Evolutionary conservation across 306 rosid species (phyloP), one percentile per base, ranked within the genome.

Genomic region (Vigna reflexopilosa): DNA sequence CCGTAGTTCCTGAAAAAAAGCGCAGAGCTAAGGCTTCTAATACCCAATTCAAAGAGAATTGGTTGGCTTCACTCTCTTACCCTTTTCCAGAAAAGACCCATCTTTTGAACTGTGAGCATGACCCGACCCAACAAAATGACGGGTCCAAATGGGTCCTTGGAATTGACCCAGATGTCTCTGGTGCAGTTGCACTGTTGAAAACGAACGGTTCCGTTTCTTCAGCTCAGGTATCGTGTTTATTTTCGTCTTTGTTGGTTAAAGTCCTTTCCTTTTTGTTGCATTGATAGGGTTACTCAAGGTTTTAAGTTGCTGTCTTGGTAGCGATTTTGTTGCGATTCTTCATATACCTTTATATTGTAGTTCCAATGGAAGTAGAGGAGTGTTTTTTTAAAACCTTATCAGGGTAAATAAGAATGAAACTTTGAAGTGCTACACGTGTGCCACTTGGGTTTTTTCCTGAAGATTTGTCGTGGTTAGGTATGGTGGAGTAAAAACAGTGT

Each of bases 1-100:
- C 67, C 82, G 51, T 7, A 47, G 63, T 84, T 49, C 86, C 85
- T 0, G 51, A 49, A 0, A 80, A 20, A 50, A 84, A 57, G 56
- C 76, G 78, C 4, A 52, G 72, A 74, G 73, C 72, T n/a, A 85
- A 81, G 81, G 76, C 67, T 73, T 80, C 89, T 36, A 87, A 89
- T 62, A 73, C 87, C 40, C 84, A 87, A 63, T 93, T 94, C 59
- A 88, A 90, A 73, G 81, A 88, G 40, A 83, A 92, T 82, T 94
- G 98, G 98, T 77, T 92, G 85, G 88, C 89, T 67, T 94, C 98
- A 82, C 90, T 94, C 12, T 86, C 96, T 28, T 84, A 75, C 78
- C 88, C 93, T 77, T 75, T 77, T 8, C 90, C 85, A 16, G 79
- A 16, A 11, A 79, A 54, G 49, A 13, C 26, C 24, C 76, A 47